A percentile compares a stretch with the other conserved stretches of the same genome.
Conservation (phyloP, 2,329 filamentous ascomycete genomes). For the Penicillium crustosum region DNA sequence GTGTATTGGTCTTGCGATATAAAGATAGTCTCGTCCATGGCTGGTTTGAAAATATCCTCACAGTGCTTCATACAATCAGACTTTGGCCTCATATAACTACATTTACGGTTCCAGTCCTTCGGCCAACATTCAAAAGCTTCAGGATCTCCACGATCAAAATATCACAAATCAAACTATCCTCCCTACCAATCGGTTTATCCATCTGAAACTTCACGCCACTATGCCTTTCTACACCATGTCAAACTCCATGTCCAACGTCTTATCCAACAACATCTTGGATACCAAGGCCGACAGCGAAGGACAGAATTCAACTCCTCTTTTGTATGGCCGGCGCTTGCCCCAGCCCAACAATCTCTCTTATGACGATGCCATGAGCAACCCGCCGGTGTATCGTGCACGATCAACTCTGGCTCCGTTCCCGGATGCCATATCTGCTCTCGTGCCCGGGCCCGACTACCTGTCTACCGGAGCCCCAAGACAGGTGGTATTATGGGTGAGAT, state of each 20-base stretch:
- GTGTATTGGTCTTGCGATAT: background rate
- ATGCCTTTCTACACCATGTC: background rate
- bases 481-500: slow-evolving; percentile 24
- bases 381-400: background rate
- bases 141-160: no score
- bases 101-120: background rate
- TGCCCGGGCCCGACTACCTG: background rate
- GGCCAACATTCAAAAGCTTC: no score
- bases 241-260: background rate
- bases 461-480: slow-evolving; percentile 3
- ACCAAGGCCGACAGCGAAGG: background rate
- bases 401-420: background rate
- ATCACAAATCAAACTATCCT: background rate
- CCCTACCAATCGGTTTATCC: background rate
- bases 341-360: background rate
- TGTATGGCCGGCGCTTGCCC: background rate
- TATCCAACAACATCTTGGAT: background rate
- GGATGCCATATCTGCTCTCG: background rate
- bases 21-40: background rate
- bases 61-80: background rate
- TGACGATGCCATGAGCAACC: background rate
- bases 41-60: background rate
- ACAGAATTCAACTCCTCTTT: background rate
- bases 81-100: background rate
- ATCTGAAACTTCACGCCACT: background rate